Evolutionary conservation across 2,329 filamentous ascomycete species (phyloP).

Genomic region (Stemphylium beticola): DNA sequence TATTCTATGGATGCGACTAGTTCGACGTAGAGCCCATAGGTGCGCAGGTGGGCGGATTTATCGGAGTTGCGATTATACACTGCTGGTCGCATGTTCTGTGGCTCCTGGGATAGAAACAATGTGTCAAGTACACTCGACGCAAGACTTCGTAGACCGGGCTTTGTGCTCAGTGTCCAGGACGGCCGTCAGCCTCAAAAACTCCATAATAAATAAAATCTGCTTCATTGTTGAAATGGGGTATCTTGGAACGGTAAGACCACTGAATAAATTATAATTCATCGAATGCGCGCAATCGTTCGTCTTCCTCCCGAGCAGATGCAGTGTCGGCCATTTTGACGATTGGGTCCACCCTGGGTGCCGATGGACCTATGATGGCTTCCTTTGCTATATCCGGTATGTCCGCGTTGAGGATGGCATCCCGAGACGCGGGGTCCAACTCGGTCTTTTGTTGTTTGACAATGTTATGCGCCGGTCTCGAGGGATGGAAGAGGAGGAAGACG

Average conservation of each 20-base stretch:
- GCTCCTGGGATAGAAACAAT: no score
- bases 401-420: conserved; percentile 32
- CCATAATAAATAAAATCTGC: neutral
- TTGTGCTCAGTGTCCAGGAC: no score
- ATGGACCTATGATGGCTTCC: conserved; percentile 37
- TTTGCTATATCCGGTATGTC: conserved; percentile 44
- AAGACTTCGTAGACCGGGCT: no score
- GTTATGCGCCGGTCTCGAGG: conserved; percentile 30
- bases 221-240: conserved; percentile 15
- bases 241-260: conserved; percentile 11
- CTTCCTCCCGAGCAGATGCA: conserved; percentile 11
- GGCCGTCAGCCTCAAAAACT: neutral
- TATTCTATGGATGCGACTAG: no score
- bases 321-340: conserved; percentile 9
- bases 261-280: conserved; percentile 28
- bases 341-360: conserved; percentile 7
- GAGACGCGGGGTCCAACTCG: conserved; percentile 23
- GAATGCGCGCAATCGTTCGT: conserved; percentile 29
- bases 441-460: conserved; percentile 9
- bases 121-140: no score
- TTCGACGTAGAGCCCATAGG: no score
- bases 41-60: no score
- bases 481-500: conserved; percentile 51
- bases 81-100: no score
- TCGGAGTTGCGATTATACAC: no score